These are phyloP conservation scores for Tolypocladium paradoxum DNA, from an alignment of 2,329 filamentous ascomycete genomes.

Conservation along the genomic window DNA sequence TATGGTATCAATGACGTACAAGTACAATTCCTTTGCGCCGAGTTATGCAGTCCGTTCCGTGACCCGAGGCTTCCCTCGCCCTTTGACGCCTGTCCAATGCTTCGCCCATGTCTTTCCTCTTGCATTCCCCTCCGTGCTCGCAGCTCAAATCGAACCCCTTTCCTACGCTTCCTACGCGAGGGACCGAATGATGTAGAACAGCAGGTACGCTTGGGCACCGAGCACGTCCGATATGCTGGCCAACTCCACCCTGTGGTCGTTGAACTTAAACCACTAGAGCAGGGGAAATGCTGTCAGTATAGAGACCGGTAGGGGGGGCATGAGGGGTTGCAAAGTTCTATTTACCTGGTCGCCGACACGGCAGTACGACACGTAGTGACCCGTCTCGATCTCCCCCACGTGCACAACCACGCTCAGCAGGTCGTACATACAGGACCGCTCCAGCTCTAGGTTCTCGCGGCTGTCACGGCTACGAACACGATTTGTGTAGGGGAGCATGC, in stretches of 20 bases:
- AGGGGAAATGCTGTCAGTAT: constrained; percentile 6
- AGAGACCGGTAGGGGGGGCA: background rate
- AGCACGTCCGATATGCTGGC: constrained; percentile 79
- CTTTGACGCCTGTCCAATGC: background rate
- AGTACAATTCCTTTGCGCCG: background rate
- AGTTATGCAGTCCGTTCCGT: background rate
- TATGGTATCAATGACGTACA: background rate
- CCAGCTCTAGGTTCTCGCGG: constrained; percentile 45
- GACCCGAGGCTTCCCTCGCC: background rate
- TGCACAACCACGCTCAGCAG: constrained; percentile 86
- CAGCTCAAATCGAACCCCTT: background rate
- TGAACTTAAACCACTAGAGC: constrained; percentile 81
- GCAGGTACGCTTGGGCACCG: constrained; percentile 73
- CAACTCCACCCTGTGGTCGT: constrained; percentile 84
- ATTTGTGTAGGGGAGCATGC: constrained; percentile 84
- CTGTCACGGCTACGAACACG: constrained; percentile 41
- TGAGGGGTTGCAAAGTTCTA: background rate
- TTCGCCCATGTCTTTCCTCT: background rate
- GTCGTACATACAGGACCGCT: constrained; percentile 68
- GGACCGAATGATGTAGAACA: constrained; percentile 73
- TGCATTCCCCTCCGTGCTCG: background rate
- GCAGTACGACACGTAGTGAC: constrained; percentile 87
- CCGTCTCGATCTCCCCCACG: constrained; percentile 84
- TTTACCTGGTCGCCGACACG: constrained; percentile 60
- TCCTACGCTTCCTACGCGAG: constrained; percentile 21